Base-by-base conservation (phyloP, 2,329 filamentous ascomycete species). In the Ophioceras dolichostomum region DNA sequence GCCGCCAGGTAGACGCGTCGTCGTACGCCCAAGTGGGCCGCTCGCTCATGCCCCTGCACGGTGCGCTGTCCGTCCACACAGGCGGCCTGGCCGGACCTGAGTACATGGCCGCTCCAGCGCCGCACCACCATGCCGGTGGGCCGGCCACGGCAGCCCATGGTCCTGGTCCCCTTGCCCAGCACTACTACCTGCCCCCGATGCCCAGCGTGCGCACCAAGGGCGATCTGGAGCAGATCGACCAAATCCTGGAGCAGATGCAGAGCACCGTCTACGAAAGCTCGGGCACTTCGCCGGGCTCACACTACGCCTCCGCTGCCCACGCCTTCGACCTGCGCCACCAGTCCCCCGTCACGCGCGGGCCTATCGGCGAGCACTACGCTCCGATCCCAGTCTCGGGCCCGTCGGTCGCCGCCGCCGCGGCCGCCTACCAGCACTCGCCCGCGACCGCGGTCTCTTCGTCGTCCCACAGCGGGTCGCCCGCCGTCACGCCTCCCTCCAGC, bases 201-300 rank as follows among this genome's bases (percentile, higher is more conserved):
- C 80, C 29, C 77, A 85, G 56, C 84, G 71, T 93, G 39, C 79
- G 89, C 53, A 95, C 88, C 34, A 94, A 96, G 71, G 87, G 78
- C 56, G 91, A 98, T 56, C 69, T 98, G 31, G 67, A 94, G 56
- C 87, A 94, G 56, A 88, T 96, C 52, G 91, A 96, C 57, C 83
- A 87, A 53, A 84, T 96, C 57, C 74, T 98, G 39, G 87, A 94
- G 61, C 86, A 95, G 61, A 89, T 96, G 70, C 88, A 95, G 61
- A 79, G 82, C 45, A 95, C 89, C 32, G 86, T 96, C 34, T 96
- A 96, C 55, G 91, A 96, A 62, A 94, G 81, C 57, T 79, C 87
- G 39, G 84, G 79, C 49, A 80, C 87, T 36, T 80, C 86, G 22
- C 84, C 85, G 3, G 80, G 82, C 31, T 83, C 84, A 40, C 74